Conservation (phyloP, 305 asterid genomes). For the Fraxinus platypoda region DNA sequence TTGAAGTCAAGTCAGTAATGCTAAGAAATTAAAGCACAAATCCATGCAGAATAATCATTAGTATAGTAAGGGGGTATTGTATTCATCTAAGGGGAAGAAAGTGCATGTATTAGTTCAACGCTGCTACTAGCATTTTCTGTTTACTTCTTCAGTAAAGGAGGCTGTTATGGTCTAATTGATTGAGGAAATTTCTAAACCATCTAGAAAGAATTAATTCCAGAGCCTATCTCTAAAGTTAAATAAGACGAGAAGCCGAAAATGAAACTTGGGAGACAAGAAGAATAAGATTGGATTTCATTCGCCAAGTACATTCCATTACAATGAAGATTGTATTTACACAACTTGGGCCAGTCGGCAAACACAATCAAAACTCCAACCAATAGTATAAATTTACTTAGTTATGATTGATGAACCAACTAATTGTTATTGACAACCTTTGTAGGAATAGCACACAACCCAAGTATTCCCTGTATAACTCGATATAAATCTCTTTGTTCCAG, state of each 20-base stretch:
- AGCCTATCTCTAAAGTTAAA: background rate
- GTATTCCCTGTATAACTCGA: background rate
- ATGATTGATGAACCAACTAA: background rate
- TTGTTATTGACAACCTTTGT: background rate
- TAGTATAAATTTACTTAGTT: background rate
- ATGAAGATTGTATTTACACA: background rate
- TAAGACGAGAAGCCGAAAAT: background rate
- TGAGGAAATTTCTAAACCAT: background rate
- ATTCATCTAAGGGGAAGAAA: constrained; percentile 11
- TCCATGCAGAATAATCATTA: background rate
- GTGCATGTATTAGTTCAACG: background rate
- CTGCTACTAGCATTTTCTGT: constrained; percentile 1
- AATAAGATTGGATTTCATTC: background rate
- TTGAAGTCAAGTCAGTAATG: constrained; percentile 11
- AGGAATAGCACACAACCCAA: background rate
- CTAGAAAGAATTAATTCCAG: background rate
- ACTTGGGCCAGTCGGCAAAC: background rate
- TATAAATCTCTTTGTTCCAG: background rate
- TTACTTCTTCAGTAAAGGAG: constrained; percentile 7
- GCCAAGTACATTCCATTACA: background rate
- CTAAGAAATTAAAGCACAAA: constrained; percentile 13
- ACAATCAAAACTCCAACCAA: background rate
- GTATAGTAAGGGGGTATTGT: background rate
- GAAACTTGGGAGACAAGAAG: background rate
- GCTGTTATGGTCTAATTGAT: background rate